Base-by-base conservation (phyloP, 2,329 filamentous ascomycete genomes). In the Zarea fungicola region DNA sequence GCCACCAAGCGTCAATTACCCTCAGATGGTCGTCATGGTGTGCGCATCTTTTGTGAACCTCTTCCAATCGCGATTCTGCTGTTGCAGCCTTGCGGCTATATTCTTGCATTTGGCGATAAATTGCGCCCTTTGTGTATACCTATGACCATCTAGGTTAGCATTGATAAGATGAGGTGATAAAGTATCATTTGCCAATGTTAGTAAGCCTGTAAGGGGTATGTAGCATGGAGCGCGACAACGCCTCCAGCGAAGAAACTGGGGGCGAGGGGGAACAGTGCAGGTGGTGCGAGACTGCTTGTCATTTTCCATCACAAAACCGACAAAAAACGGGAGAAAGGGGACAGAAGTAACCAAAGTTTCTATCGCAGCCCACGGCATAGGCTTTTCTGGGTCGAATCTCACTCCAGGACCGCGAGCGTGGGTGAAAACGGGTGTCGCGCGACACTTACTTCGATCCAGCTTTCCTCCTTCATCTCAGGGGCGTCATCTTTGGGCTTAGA, bases 51-150 rank as follows among this genome's bases (percentile, higher is more conserved):
- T 89, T 90, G 56, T 87, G 81, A 54, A 95, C 74, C 56, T 95
- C 87, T 62, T 85, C 85, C 53, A 96, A 74, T 62, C 88, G 87
- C 51, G 81, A 76, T 71, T 97, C 91, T 54, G 95, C 74, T 34
- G 86, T 87, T 50, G 79, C 77, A 65, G 90, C 91, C 65, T 95
- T 89, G 59, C 93, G 84, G 71, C 95, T 96, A 70, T 95, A 96
- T 70, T 97, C 93, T 64, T 90, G 88, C 90, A 99, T 96, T 71
- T 96, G 92, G 51, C 95, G 89, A 61, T 88, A 85, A 65, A 99
- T 96, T 55, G 93, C 93, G 73, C 96, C 93, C 72, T 97, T 99
- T 52, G 66, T 70, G 52, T 69, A 70, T 47, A 62, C 55, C 67
- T 70, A 57, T 53, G 53, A 52, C 50, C 50, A 46, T 62, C 54